Evolutionary conservation across 495 filamentous ascomycete species (phyloP), one percentile per base, ranked within the genome.

Genomic region (Penicillium ochrochloron): DNA sequence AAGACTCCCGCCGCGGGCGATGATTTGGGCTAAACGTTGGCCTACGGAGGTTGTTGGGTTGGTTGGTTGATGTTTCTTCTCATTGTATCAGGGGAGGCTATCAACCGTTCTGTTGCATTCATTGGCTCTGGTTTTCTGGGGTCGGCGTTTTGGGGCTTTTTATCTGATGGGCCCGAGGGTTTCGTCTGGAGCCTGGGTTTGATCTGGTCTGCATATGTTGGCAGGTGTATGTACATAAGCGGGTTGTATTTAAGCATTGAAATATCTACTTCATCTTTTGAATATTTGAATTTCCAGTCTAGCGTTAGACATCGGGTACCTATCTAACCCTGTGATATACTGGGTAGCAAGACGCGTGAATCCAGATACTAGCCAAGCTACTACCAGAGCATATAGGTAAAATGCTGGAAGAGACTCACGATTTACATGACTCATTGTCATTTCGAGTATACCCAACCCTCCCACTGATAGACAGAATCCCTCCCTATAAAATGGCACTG

Each of bases 1-100:
- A 11, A 85, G 91, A 41, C 78, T 97, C 54, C 92, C 92, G 0
- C 84, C 88, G 57, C 84, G 88, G 71, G 92, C 94, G 17, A 76
- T 97, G 69, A 79, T 98, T n/a, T 85, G 83, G 83, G 80, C 80
- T 29, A 80, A 72, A 67, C 75, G 75, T 41, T 85, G 82, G 82
- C 83, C 83, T 29, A 82, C 75, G 6, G 82, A 83, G 60, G 73
- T 81, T 25, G 80, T 82, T 2, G 81, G 81, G 5, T 65, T 85
- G 60, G 83, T 85, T 19, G 80, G 81, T 44, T 82, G 66, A 69
- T 35, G 2, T 23, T 15, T 39, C 46, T 19, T 12, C 34, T 11
- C 14, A n/a, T 51, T 12, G 25, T 3, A 29, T 31, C 5, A 8
- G 25, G 5, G 27, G 48, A 52, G 48, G 15, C 25, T 52, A n/a